These are phyloP conservation scores for Salix dunnii DNA, from an alignment of 345 rosid genomes.

Conservation along the genomic window DNA sequence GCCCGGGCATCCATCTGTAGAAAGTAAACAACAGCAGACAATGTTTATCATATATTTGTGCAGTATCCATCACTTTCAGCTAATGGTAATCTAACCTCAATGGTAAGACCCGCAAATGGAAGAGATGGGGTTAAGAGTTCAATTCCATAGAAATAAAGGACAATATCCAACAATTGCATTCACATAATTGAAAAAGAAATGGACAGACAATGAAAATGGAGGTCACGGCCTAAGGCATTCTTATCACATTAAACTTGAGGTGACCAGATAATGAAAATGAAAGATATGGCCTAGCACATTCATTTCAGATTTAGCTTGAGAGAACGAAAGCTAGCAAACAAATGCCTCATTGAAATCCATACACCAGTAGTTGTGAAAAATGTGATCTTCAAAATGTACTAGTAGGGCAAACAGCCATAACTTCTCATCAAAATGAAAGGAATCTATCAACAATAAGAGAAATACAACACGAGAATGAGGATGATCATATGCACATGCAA, in stretches of 20 bases:
- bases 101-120: neutral
- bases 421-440: neutral
- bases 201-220: neutral
- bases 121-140: neutral
- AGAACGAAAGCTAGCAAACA: neutral
- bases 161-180: no score
- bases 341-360: neutral
- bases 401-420: neutral
- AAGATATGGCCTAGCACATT: neutral
- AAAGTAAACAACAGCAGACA: slow-evolving; percentile 4
- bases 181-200: neutral
- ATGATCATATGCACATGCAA: neutral
- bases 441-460: neutral
- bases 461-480: neutral
- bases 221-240: no score
- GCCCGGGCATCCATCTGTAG: slow-evolving; percentile 84
- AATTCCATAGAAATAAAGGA: no score
- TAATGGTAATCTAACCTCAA: neutral
- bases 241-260: no score
- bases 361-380: no score
- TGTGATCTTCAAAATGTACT: neutral
- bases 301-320: neutral
- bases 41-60: neutral
- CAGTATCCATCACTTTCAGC: neutral
- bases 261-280: neutral